Evolutionary conservation across 106 monocot species (phyloP).

Genomic region (Vanilla planifolia): DNA sequence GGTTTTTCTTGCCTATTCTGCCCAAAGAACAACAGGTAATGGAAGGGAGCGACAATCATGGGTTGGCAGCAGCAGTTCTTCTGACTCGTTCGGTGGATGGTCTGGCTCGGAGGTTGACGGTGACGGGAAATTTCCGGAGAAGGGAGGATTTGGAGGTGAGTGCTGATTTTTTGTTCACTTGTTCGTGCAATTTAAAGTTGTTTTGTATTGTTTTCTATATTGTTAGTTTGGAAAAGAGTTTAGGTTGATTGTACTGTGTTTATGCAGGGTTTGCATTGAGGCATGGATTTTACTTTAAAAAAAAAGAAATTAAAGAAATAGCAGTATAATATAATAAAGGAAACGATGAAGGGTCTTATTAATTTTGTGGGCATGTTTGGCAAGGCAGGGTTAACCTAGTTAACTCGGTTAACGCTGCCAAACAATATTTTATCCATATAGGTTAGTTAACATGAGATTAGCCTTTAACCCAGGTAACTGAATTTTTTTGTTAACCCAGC

Average conservation of each 20-base stretch:
- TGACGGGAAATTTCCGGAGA: slow-evolving; percentile 8
- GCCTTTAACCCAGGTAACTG: too few relatives aligned
- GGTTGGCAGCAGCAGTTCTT: not conserved
- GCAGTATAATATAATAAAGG: too few relatives aligned
- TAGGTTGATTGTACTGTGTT: not conserved
- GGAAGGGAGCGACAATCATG: not conserved
- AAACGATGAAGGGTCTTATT: too few relatives aligned
- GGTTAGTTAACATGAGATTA: too few relatives aligned
- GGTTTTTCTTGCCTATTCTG: not conserved
- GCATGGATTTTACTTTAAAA: not conserved
- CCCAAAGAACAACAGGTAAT: not conserved
- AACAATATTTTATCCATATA: too few relatives aligned
- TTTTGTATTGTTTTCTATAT: not conserved
- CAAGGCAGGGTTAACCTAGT: too few relatives aligned
- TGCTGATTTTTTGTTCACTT: not conserved
- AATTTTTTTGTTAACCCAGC: too few relatives aligned
- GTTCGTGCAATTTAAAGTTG: not conserved
- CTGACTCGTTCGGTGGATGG: slow-evolving; percentile 23
- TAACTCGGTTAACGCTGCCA: too few relatives aligned
- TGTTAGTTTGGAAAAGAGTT: not conserved
- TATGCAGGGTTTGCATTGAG: not conserved
- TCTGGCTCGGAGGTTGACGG: slow-evolving; percentile 3
- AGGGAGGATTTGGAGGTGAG: slow-evolving; percentile 27
- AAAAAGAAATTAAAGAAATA: not conserved
- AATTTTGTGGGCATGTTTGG: too few relatives aligned